Evolutionary conservation across 352 stramenopile genomes (phyloP).

Genomic region (Globisporangium cylindrosporum): DNA sequence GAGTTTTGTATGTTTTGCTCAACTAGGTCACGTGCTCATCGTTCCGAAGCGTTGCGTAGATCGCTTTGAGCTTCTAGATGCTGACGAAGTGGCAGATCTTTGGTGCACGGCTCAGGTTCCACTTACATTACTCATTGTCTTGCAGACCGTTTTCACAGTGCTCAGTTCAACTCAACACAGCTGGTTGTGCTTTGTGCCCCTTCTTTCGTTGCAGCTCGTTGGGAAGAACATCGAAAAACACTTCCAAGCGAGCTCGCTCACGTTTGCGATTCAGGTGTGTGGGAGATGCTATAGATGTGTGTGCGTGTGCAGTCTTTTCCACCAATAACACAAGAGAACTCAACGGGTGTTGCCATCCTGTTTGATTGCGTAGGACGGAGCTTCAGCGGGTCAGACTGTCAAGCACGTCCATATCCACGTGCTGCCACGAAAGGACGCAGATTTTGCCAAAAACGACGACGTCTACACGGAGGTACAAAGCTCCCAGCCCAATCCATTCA

Average conservation of each 20-base stretch:
- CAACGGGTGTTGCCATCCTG: neutral
- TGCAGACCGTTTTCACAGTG: neutral
- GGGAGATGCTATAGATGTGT: neutral
- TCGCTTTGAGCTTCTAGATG: conserved; percentile 71
- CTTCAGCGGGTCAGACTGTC: conserved; percentile 88
- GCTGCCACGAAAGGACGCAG: conserved; percentile 64
- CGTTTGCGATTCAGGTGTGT: conserved; percentile 88
- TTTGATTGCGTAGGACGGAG: conserved; percentile 61
- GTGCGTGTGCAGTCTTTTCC: neutral
- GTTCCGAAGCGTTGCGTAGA: conserved; percentile 74
- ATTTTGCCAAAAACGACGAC: conserved; percentile 91
- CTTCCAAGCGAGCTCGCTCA: conserved; percentile 79
- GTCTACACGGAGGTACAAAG: conserved; percentile 85
- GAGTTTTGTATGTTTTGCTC: neutral
- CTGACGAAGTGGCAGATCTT: conserved; percentile 87
- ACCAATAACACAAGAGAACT: neutral
- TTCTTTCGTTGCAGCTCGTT: conserved; percentile 37
- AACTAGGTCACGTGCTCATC: conserved; percentile 87
- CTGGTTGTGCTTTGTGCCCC: neutral
- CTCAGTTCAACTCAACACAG: neutral
- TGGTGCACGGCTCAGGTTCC: conserved; percentile 81
- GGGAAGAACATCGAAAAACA: conserved; percentile 69
- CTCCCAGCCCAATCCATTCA: neutral
- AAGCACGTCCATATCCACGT: conserved; percentile 94
- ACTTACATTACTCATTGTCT: neutral